Evolutionary conservation across 352 stramenopile species (phyloP), one percentile per base, ranked within the genome.

Genomic region (Blastocystis sp.): DNA sequence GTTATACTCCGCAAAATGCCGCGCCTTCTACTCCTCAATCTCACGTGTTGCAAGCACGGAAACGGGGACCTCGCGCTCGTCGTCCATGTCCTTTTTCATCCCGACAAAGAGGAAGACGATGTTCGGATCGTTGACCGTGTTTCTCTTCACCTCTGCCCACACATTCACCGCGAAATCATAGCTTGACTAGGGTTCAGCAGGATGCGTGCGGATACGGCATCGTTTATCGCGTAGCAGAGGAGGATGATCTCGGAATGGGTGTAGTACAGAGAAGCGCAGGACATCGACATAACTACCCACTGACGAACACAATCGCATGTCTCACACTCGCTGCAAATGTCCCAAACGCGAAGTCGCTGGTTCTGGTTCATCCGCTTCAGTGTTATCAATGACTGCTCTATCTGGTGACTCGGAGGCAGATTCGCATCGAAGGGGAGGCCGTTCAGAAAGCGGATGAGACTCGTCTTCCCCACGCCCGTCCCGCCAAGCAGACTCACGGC

Each of bases 51-150:
- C 14, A 40, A 21, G 7, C 17, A 84, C 74, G 17, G 74, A 59
- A 84, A 84, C 66, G 21, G 74, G 66, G 11, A 84, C 57, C 45
- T 84, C 74, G 43, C 74, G 10, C 54, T 84, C 74, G 45, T 84
- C 74, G 6, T 84, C 74, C 74, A 84, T 84, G 45, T 84, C 74
- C 40, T 40, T 84, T 42, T 84, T 84, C 6, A 84, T 52, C 48
- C 74, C 74, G 38, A 84, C 45, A 14, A 84, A 69, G 38, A 69
- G 38, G 21, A 84, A 57, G 19, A 68, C 74, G 4, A 84, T 34
- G n/a, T 61, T 84, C 34, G 74, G 74, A 70, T 68, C 66, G n/a
- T 68, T 61, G 34, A 84, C 66, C 3, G 45, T 68, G 21, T 21
- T 34, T n/a, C 28, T 68, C 24, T 48, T 38, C 28, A 84, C 45